These are phyloP conservation scores for Eimeria maxima DNA, from an alignment of 169 alveolate species.

Conservation along the genomic window DNA sequence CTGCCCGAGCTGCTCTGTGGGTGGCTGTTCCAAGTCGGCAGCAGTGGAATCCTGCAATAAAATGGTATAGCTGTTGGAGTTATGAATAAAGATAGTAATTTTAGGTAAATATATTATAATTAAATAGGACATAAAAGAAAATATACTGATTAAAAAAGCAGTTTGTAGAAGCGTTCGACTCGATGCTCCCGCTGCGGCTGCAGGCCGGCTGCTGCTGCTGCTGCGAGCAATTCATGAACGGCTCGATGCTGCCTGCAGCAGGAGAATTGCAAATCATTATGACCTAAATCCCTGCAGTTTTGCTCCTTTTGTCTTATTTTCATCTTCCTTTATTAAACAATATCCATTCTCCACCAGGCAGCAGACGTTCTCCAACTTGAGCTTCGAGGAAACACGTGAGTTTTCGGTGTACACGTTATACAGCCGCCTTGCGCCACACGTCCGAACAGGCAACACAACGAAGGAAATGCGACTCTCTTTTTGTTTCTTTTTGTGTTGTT, in stretches of 20 bases:
- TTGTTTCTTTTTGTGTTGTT: not conserved
- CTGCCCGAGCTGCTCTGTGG: not conserved
- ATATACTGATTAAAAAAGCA: not conserved
- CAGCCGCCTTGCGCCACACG: constrained; percentile 12
- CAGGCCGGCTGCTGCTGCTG: constrained; percentile 66
- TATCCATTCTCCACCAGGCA: constrained; percentile 2
- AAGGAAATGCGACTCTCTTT: not conserved
- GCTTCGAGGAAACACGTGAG: constrained; percentile 29
- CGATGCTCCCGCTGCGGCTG: not conserved
- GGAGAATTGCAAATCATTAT: not conserved
- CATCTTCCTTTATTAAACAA: not conserved
- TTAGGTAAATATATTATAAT: too few species aligned
- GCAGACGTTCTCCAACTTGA: not conserved
- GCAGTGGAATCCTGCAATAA: constrained; percentile 10
- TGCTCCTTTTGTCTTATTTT: not conserved
- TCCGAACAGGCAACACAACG: not conserved
- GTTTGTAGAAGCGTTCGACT: not conserved
- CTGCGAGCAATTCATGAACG: constrained; percentile 2
- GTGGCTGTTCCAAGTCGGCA: constrained; percentile 4
- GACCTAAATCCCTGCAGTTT: not conserved
- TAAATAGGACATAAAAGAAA: too few species aligned
- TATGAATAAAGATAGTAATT: not conserved
- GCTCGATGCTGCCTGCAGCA: constrained; percentile 41
- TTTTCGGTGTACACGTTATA: constrained; percentile 25
- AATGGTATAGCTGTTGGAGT: too few species aligned